Evolutionary conservation across 148 eudicot species (phyloP), one percentile per base, ranked within the genome.

Genomic region (Arbutus unedo): DNA sequence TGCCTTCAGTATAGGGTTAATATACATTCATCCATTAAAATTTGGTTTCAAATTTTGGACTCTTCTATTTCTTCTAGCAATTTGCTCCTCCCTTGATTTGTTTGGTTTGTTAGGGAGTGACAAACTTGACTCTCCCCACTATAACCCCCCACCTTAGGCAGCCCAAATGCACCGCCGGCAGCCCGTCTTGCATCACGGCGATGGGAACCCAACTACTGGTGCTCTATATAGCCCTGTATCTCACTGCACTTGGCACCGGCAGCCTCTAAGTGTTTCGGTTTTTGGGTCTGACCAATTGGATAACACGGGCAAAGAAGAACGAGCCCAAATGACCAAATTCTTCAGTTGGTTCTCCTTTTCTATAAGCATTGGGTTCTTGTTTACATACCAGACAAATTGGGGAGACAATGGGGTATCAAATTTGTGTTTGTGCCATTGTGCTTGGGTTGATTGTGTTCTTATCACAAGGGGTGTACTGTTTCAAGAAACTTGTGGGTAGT

Each of bases 251-350:
- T 6, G 94, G 94, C 4, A 92, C 93, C 4, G 93, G 94, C 9
- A 93, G 94, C 5, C 83, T 92, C 0, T n/a, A 92, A 92, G 38
- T 90, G 94, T 92, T 9, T 90, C 94, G 0, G 94, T 2, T 92
- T 92, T 92, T 59, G 93, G 94, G 7, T 85, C 94, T 0, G 94
- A 92, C 70, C 94, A 92, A 47, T 92, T 92, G 79, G 94, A 92
- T 48, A 93, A 92, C 48, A 31, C 87, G 0, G 84, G 85, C 85
- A 82, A 86, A 31, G 87, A 45, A 1, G 94, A 92, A 74, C 74
- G 81, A 47, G 44, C 25, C 0, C 89, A 85, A 13, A 90, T 92
- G 94, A 78, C 85, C 11, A 84, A 72, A n/a, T 92, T 92, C 84
- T 92, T 92, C 86, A 89, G 85, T 79, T 90, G 95, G 93, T 92